Evolutionary conservation across 2,329 filamentous ascomycete genomes (phyloP).

Genomic region (Verticillium klebahnii): DNA sequence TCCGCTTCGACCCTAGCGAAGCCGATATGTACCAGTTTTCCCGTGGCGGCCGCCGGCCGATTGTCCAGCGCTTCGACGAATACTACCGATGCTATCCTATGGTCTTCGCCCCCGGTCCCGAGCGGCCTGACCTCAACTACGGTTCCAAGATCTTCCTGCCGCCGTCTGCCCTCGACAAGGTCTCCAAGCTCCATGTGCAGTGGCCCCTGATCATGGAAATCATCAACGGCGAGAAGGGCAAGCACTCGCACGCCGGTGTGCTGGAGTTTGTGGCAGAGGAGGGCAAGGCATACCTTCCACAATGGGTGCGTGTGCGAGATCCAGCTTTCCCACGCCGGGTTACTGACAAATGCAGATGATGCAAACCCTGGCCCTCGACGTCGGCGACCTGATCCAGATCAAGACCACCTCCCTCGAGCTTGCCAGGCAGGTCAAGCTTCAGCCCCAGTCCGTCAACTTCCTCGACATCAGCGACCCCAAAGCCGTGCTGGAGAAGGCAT

Average conservation of each 20-base stretch:
- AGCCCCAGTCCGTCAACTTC: conserved; percentile 89
- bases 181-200: conserved; percentile 91
- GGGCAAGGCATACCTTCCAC: conserved; percentile 90
- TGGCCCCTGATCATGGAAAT: conserved; percentile 98
- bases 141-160: conserved; percentile 97
- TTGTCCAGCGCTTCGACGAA: conserved; percentile 84
- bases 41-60: conserved; percentile 39
- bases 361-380: conserved; percentile 83
- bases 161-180: conserved; percentile 93
- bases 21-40: conserved; percentile 15
- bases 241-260: conserved; percentile 87
- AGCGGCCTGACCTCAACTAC: conserved; percentile 86
- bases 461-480: conserved; percentile 97
- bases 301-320: conserved; percentile 64
- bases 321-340: not conserved
- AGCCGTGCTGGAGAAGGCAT: conserved; percentile 92
- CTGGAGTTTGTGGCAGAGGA: conserved; percentile 97
- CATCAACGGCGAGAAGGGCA: conserved; percentile 76
- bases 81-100: conserved; percentile 98
- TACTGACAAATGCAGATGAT: conserved; percentile 62
- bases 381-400: conserved; percentile 90
- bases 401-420: conserved; percentile 90
- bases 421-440: conserved; percentile 90
- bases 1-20: conserved; percentile 13
- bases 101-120: conserved; percentile 86